A percentile compares a stretch with the other conserved stretches of the same genome.
Evolutionary conservation across 805 yeast genomes (phyloP).

Genomic region (Myxozyma mucilagina): DNA sequence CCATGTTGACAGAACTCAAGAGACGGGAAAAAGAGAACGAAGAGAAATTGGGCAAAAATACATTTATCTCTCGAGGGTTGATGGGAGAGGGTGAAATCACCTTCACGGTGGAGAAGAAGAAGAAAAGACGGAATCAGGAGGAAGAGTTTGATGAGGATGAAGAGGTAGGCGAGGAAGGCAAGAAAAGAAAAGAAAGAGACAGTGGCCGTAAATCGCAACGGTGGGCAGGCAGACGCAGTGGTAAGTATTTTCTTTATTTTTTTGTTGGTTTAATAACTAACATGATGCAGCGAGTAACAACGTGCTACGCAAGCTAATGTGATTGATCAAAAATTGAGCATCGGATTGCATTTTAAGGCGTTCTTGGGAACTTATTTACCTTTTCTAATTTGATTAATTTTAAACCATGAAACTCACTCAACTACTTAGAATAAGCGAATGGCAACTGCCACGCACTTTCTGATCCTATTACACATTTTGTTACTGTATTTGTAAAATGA

Average conservation of each 20-base stretch:
- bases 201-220: slow-evolving; percentile 25
- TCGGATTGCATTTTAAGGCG: neutral
- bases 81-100: slow-evolving; percentile 32
- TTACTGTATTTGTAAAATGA: too few species aligned
- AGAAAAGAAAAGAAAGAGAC: slow-evolving; percentile 18
- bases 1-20: slow-evolving; percentile 9
- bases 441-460: too few species aligned
- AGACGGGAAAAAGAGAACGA: slow-evolving; percentile 6
- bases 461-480: too few species aligned
- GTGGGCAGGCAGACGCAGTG: slow-evolving; percentile 28
- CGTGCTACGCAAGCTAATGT: slow-evolving; percentile 13
- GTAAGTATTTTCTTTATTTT: slow-evolving; percentile 9
- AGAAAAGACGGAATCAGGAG: slow-evolving; percentile 5
- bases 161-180: slow-evolving; percentile 8
- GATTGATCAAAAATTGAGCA: neutral
- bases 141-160: slow-evolving; percentile 13
- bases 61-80: slow-evolving; percentile 17
- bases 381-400: too few species aligned
- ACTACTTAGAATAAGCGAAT: too few species aligned
- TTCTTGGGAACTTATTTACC: neutral
- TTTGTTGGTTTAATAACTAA: neutral
- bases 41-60: neutral
- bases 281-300: slow-evolving; percentile 16
- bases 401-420: too few species aligned
- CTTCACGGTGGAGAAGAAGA: slow-evolving; percentile 23